Evolutionary conservation across 768 basidiomycete genomes (phyloP), one percentile per base, ranked within the genome.

Genomic region (Mycena pura): DNA sequence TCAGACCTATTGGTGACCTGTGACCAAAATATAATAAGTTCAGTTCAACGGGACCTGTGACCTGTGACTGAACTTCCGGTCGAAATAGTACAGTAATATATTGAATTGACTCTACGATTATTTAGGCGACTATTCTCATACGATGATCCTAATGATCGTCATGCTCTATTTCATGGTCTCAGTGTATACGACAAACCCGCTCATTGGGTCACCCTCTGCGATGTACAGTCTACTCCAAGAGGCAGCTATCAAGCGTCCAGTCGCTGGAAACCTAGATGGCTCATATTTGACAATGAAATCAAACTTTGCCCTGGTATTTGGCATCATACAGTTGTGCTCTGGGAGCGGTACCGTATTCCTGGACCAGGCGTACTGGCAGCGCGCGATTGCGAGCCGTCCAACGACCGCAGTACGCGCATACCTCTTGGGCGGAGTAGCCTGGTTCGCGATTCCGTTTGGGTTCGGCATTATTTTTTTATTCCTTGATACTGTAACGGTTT

Each of bases 401-500:
- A 63, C 68, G 25, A 69, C 67, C 13, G 69, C 74, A 3, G 71
- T 73, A 4, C 64, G 68, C 29, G 76, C 70, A 15, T 77, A 75
- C 63, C 63, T 78, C 45, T 60, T 77, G 5, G 77, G 76, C 19
- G 77, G 75, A 6, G 54, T 79, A 14, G 69, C 74, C 13, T 78
- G 49, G 50, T 43, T 39, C 14, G 17, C 5, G 15, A 13, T 24
- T 44, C 10, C 7, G 9, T n/a, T 25, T 24, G 22, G 6, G 27
- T 25, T 3, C 21, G 19, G n/a, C 29, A 5, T 21, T 29, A 1
- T 0, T 5, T 25, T n/a, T 7, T 7, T 49, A 75, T 80, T 11
- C 81, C 81, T 5, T 80, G 76, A n/a, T n/a, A n/a, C n/a, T n/a
- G n/a, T n/a, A 71, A 75, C 74, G 3, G 78, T 81, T 57, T 78